Evolutionary conservation across 2,329 filamentous ascomycete genomes (phyloP).

Genomic region (Phyllosticta paracitricarpa): DNA sequence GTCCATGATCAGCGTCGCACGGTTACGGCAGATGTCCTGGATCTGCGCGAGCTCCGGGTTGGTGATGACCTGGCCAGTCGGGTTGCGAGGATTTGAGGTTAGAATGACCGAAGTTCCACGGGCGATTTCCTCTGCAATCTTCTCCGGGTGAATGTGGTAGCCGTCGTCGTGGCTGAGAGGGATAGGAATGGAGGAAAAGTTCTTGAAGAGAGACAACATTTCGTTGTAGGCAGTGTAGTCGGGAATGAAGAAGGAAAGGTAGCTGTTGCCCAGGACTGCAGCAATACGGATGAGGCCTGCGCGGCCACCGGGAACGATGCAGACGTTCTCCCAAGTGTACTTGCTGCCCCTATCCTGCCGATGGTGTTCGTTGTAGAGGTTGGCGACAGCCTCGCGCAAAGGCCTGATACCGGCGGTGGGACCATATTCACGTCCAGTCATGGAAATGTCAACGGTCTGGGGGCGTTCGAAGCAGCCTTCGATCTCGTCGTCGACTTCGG

Average conservation of each 20-base stretch:
- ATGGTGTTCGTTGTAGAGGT: slow-evolving; percentile 88
- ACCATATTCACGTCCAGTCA: slow-evolving; percentile 75
- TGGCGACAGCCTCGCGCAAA: slow-evolving; percentile 77
- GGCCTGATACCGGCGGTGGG: slow-evolving; percentile 92
- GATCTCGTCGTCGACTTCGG: slow-evolving; percentile 89
- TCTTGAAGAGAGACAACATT: slow-evolving; percentile 92
- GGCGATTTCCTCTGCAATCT: slow-evolving; percentile 83
- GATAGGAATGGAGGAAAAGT: slow-evolving; percentile 42
- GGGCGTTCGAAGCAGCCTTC: slow-evolving; percentile 80
- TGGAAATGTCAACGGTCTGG: slow-evolving; percentile 63
- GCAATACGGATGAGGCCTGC: slow-evolving; percentile 92
- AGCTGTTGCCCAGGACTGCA: slow-evolving; percentile 84
- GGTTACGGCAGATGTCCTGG: slow-evolving; percentile 83
- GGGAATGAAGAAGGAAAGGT: slow-evolving; percentile 87
- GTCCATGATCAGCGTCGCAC: slow-evolving; percentile 86
- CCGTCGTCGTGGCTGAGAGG: slow-evolving; percentile 76
- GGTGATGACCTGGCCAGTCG: slow-evolving; percentile 76
- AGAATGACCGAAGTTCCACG: slow-evolving; percentile 71
- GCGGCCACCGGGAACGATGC: slow-evolving; percentile 86
- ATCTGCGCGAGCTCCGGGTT: slow-evolving; percentile 82
- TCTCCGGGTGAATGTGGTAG: slow-evolving; percentile 88
- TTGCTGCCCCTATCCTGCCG: slow-evolving; percentile 76
- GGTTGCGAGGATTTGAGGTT: slow-evolving; percentile 92
- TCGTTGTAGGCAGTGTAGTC: slow-evolving; percentile 96
- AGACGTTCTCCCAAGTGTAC: slow-evolving; percentile 97